Evolutionary conservation across 495 filamentous ascomycete genomes (phyloP).

Genomic region (Apodospora peruviana): DNA sequence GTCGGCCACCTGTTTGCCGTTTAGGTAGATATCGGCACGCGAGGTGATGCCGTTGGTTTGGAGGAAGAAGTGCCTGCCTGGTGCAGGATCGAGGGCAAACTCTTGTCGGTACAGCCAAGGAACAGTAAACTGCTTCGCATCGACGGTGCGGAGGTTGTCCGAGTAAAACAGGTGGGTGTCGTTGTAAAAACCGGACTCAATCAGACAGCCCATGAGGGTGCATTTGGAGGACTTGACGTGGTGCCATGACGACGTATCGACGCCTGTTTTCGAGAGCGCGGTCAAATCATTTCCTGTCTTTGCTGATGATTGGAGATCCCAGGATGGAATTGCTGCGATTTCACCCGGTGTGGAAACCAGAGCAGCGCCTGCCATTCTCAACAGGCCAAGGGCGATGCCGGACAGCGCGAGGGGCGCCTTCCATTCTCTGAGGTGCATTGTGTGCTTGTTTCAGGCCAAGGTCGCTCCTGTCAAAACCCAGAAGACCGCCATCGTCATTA

Average conservation of each 20-base stretch:
- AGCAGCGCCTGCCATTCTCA: not conserved
- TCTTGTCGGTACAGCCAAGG: constrained; percentile 62
- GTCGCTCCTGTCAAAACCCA: no score
- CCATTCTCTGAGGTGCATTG: not conserved
- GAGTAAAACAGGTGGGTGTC: constrained; percentile 55
- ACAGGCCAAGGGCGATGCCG: not conserved
- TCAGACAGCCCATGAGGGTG: constrained; percentile 55
- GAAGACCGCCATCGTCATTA: no score
- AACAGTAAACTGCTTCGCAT: constrained; percentile 41
- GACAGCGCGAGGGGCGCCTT: not conserved
- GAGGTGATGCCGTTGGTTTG: constrained; percentile 56
- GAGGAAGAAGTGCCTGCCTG: constrained; percentile 45
- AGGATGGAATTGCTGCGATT: constrained; percentile 43
- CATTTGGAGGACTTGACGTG: constrained; percentile 40
- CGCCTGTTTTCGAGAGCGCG: constrained; percentile 38
- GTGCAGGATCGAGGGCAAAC: constrained; percentile 33
- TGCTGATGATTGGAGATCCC: constrained; percentile 51
- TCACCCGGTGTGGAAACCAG: constrained; percentile 26
- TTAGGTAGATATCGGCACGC: constrained; percentile 56
- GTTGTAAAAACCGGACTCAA: constrained; percentile 48
- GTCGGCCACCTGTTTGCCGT: constrained; percentile 48
- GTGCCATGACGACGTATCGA: constrained; percentile 50
- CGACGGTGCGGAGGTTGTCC: constrained; percentile 42
- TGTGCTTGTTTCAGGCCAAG: no score
- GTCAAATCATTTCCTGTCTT: constrained; percentile 29